Conservation (phyloP, 2,329 filamentous ascomycete species). For the Pseudocercospora macadamiae region DNA sequence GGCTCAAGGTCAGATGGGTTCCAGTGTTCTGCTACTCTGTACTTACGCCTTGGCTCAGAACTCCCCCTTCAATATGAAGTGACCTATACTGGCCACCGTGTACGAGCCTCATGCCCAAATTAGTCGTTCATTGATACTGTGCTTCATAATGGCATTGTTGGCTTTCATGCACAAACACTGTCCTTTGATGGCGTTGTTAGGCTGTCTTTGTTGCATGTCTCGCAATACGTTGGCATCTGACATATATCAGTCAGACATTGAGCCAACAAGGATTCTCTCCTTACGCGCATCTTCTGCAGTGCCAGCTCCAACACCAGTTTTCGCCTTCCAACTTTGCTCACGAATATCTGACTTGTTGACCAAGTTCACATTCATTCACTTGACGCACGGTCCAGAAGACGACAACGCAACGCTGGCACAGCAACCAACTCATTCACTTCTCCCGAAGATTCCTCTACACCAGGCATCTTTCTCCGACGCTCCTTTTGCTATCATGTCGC, state of each 20-base stretch:
- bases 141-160: too few species aligned
- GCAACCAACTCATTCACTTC: neutral
- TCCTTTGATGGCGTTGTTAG: too few species aligned
- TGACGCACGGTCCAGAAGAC: neutral
- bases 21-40: too few species aligned
- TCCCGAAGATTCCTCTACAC: neutral
- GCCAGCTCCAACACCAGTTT: neutral
- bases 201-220: neutral
- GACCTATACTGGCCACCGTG: too few species aligned
- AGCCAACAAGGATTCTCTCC: neutral
- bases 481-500: neutral
- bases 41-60: too few species aligned
- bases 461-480: neutral
- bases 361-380: neutral
- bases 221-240: neutral
- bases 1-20: too few species aligned
- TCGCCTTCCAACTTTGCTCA: neutral
- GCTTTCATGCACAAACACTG: too few species aligned
- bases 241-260: neutral
- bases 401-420: neutral
- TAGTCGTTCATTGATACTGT: too few species aligned
- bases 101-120: too few species aligned
- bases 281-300: neutral
- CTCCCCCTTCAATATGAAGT: too few species aligned
- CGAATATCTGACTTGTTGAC: neutral